These are phyloP conservation scores for Pelargonium fulgidum DNA, from an alignment of 441 rosid genomes.

Conservation along the genomic window DNA sequence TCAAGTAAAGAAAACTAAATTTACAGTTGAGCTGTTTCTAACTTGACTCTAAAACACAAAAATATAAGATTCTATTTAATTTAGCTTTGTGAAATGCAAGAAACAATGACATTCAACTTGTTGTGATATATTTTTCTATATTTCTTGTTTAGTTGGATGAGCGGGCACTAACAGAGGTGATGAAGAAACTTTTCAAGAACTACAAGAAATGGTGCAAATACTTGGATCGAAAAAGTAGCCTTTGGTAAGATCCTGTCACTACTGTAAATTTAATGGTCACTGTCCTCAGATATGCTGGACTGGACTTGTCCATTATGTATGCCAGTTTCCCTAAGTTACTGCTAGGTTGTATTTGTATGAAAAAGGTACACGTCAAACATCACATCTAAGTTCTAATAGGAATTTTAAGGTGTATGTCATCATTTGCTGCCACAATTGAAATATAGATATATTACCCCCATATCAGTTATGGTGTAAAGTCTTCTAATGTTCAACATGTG, in stretches of 20 bases:
- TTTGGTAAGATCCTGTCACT: conserved; percentile 47
- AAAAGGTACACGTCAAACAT: neutral
- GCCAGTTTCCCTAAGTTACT: neutral
- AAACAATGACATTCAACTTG: too few relatives aligned
- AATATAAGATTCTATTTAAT: too few relatives aligned
- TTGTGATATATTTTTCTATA: neutral
- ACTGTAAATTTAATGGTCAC: neutral
- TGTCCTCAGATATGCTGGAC: neutral
- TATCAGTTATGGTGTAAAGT: neutral
- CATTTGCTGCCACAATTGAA: neutral
- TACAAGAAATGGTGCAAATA: conserved; percentile 99
- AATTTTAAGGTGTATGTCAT: neutral
- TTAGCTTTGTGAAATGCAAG: too few relatives aligned
- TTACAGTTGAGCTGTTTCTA: too few relatives aligned
- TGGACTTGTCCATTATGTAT: neutral
- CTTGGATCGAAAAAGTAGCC: conserved; percentile 92
- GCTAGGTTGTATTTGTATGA: neutral
- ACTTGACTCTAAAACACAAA: too few relatives aligned
- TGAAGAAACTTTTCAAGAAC: conserved; percentile 96
- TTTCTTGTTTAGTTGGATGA: conserved; percentile 70
- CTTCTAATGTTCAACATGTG: neutral
- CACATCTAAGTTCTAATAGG: neutral
- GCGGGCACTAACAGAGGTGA: conserved; percentile 85
- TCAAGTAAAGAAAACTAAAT: too few relatives aligned
- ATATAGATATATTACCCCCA: neutral